phyloP scores from a whole-genome alignment of 2,329 filamentous ascomycete genomes.

The Penicillium psychrosexuale region DNA sequence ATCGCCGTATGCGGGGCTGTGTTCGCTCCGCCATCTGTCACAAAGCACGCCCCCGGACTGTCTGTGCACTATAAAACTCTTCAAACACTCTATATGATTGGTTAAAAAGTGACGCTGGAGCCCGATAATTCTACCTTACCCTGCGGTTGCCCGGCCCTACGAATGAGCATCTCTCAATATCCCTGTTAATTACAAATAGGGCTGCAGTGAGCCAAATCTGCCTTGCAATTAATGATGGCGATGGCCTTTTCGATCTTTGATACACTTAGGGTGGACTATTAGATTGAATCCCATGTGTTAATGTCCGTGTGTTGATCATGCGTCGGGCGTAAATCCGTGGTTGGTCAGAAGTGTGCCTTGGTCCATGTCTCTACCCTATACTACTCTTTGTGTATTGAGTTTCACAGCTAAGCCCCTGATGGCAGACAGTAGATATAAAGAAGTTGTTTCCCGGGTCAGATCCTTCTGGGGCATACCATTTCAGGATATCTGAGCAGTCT shows the following conservation, averaged over 20 bases:
- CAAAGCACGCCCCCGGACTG: not conserved
- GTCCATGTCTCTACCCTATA: not conserved
- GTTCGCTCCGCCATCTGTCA: constrained; percentile 1
- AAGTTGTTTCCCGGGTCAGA: not conserved
- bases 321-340: not conserved
- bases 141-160: not conserved
- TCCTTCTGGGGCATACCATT: not conserved
- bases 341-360: constrained; percentile 2
- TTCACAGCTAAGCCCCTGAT: not conserved
- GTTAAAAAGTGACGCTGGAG: not conserved
- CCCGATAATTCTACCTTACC: not conserved
- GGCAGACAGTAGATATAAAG: not conserved
- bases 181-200: not conserved
- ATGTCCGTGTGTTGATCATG: not conserved
- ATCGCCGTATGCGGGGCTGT: constrained; percentile 1
- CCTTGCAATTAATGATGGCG: not conserved
- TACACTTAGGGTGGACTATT: not conserved
- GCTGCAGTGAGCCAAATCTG: not conserved
- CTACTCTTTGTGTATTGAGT: not conserved
- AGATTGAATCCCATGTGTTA: not conserved
- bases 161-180: not conserved
- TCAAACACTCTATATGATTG: not conserved
- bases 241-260: no score
- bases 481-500: not conserved
- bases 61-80: not conserved